phyloP scores from a whole-genome alignment of 2,329 filamentous ascomycete species.

The Fusarium nisikadoi region DNA sequence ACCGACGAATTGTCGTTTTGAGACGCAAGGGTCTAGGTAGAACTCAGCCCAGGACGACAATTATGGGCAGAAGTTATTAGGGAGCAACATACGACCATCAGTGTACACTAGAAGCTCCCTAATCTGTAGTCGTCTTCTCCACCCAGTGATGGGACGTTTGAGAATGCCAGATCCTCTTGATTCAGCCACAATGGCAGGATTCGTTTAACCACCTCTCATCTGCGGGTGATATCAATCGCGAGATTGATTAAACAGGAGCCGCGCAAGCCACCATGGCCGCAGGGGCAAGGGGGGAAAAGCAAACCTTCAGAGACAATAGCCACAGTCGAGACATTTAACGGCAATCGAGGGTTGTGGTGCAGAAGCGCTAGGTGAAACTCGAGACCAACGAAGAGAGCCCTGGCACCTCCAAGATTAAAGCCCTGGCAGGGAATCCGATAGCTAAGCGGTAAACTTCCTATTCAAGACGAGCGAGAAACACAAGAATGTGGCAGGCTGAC shows the following conservation, averaged over 20 bases:
- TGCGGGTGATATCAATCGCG: conserved; percentile 21
- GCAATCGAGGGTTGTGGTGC: neutral
- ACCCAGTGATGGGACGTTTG: conserved; percentile 11
- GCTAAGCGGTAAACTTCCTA: conserved; percentile 11
- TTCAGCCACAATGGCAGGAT: conserved; percentile 12
- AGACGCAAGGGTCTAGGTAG: neutral
- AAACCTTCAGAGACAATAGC: neutral
- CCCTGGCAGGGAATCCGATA: neutral
- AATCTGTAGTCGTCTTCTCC: conserved; percentile 3
- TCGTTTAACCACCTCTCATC: conserved; percentile 30
- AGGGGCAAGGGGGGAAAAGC: conserved; percentile 7
- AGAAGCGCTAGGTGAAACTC: neutral
- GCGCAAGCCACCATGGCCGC: conserved; percentile 11
- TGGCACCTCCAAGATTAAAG: conserved; percentile 5
- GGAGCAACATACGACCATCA: neutral
- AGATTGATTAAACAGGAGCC: conserved; percentile 21
- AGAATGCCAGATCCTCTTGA: conserved; percentile 10
- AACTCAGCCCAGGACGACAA: neutral
- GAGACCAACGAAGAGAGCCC: conserved; percentile 16
- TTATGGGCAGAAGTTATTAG: neutral
- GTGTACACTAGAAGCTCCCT: conserved; percentile 11
- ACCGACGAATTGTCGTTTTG: conserved; percentile 10
- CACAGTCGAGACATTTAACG: conserved; percentile 1
- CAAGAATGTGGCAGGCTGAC: conserved; percentile 10
- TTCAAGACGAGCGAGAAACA: conserved; percentile 4